These are phyloP conservation scores for Pleurotus ostreatus DNA, from an alignment of 768 basidiomycete species.

Conservation along the genomic window DNA sequence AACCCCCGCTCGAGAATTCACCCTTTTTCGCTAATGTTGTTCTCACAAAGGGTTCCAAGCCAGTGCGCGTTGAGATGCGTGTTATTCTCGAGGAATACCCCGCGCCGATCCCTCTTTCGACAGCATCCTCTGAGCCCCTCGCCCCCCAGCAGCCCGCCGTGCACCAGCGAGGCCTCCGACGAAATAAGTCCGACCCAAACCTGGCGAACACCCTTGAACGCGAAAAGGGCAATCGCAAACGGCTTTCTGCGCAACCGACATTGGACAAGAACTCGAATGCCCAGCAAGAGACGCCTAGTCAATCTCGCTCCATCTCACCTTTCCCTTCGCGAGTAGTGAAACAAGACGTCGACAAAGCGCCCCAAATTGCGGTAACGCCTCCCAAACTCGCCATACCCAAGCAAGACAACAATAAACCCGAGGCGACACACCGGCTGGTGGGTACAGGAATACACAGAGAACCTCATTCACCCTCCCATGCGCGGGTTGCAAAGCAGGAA, in stretches of 20 bases:
- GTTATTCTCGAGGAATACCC: background rate
- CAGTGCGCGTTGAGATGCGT: background rate
- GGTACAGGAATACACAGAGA: too few relatives aligned
- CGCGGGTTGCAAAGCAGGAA: too few relatives aligned
- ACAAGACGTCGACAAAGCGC: too few relatives aligned
- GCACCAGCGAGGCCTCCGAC: background rate
- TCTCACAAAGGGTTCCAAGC: background rate
- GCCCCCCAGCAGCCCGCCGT: background rate
- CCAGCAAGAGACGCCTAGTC: too few relatives aligned
- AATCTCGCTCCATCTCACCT: too few relatives aligned
- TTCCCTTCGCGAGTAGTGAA: too few relatives aligned
- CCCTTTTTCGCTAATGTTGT: background rate
- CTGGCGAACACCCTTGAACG: background rate
- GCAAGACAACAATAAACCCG: too few relatives aligned
- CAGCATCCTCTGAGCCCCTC: background rate
- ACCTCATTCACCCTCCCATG: too few relatives aligned
- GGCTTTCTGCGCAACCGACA: background rate
- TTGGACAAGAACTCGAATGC: too few relatives aligned
- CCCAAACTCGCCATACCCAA: too few relatives aligned
- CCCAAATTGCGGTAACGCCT: too few relatives aligned
- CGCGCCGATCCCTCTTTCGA: background rate
- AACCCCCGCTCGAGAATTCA: background rate
- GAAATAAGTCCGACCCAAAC: background rate
- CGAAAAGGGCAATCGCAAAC: background rate
- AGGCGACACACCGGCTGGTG: too few relatives aligned